A percentile compares a stretch with the other conserved stretches of the same genome.
These are phyloP conservation scores for Seiridium cupressi DNA, from an alignment of 2,329 filamentous ascomycete genomes.

Conservation along the genomic window DNA sequence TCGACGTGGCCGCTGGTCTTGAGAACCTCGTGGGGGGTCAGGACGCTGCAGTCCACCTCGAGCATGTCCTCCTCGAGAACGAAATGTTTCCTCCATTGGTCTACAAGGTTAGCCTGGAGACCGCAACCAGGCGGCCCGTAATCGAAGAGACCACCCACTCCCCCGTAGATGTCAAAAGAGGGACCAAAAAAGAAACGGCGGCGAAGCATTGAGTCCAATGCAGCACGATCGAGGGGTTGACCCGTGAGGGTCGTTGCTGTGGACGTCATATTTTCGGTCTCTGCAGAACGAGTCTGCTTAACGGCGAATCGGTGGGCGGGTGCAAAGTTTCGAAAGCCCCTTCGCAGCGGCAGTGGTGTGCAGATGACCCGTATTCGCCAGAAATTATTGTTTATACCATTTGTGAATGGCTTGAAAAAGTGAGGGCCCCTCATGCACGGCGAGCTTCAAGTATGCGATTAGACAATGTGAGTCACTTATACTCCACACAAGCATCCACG, in stretches of 20 bases:
- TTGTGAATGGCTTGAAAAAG: slow-evolving; percentile 8
- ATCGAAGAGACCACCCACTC: slow-evolving; percentile 86
- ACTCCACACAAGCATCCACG: not conserved
- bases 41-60: slow-evolving; percentile 88
- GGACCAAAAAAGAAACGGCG: slow-evolving; percentile 93
- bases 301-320: not conserved
- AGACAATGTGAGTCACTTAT: slow-evolving; percentile 10
- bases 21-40: slow-evolving; percentile 90
- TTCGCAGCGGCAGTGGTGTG: not conserved
- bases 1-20: slow-evolving; percentile 97
- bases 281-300: not conserved
- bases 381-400: slow-evolving; percentile 10
- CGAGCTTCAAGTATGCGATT: not conserved
- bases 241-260: slow-evolving; percentile 78
- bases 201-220: slow-evolving; percentile 81
- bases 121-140: slow-evolving; percentile 88
- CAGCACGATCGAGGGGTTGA: slow-evolving; percentile 79
- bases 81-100: slow-evolving; percentile 91
- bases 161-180: slow-evolving; percentile 92
- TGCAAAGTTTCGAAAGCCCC: not conserved
- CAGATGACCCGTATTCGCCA: not conserved
- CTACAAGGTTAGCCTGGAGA: slow-evolving; percentile 83
- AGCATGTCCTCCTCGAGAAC: slow-evolving; percentile 93
- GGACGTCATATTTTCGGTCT: slow-evolving; percentile 40
- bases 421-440: slow-evolving; percentile 12